These are phyloP conservation scores for Dovyalis caffra DNA, from an alignment of 345 rosid genomes.

Conservation along the genomic window DNA sequence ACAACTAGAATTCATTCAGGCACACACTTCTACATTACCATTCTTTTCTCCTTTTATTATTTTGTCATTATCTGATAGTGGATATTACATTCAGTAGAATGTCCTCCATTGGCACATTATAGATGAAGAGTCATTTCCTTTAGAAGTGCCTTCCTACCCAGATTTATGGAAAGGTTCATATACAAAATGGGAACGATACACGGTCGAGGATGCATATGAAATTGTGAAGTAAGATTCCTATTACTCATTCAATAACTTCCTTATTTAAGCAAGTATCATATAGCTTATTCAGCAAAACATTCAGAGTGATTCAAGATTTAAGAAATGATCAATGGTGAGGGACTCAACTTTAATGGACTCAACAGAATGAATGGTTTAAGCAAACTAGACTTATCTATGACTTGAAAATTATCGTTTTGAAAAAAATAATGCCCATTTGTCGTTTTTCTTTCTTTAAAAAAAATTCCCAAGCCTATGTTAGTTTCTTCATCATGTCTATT, in stretches of 20 bases:
- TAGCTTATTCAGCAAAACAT: neutral
- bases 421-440: neutral
- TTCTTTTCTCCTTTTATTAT: constrained; percentile 11
- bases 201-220: constrained; percentile 85
- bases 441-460: neutral
- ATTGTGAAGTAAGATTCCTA: constrained; percentile 65
- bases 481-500: constrained; percentile 1
- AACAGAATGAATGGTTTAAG: neutral
- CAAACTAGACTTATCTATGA: neutral
- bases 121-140: constrained; percentile 87
- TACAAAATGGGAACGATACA: constrained; percentile 83
- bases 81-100: constrained; percentile 62
- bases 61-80: constrained; percentile 29
- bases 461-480: no score
- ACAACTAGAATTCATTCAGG: constrained; percentile 9
- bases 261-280: neutral
- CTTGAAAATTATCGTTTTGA: neutral
- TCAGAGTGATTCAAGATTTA: neutral
- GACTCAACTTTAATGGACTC: neutral
- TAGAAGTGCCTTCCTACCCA: constrained; percentile 81
- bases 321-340: neutral
- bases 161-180: constrained; percentile 90
- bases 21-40: constrained; percentile 4
- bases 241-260: neutral
- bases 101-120: constrained; percentile 98